Base-by-base conservation (phyloP, 768 basidiomycete genomes). In the Strobilomyces echinocephalus region DNA sequence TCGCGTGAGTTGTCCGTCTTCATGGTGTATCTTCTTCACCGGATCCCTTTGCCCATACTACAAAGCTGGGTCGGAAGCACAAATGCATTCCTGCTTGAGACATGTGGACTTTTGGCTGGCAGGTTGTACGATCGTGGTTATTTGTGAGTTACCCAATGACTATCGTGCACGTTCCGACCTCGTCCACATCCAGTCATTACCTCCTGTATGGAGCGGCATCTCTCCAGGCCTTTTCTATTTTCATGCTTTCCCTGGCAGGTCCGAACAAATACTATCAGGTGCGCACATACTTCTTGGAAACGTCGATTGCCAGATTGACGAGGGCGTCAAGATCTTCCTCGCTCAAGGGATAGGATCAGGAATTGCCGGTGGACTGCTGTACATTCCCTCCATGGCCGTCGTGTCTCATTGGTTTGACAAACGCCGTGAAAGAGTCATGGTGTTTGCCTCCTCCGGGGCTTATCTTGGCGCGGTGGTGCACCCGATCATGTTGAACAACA, bases 401-500 rank as follows among this genome's bases (percentile, higher is more conserved):
- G 65, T 79, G 5, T 75, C 77, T 10, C 82, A 84, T 55, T 77
- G 79, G 60, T 85, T 83, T 64, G 67, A 74, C 30, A 68, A 63
- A 21, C 72, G 73, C 26, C 73, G 77, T 12, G 74, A 76, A 6
- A 63, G 82, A 35, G 81, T 79, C 0, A 79, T 82, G 55, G 79
- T 82, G 14, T 68, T 85, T 40, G 79, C 74, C 34, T 79, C 79
- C 14, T 78, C 80, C n/a, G 78, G 77, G 21, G 76, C 82, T n/a
- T 81, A 78, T 16, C 62, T 83, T 15, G 85, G 85, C 2, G 83
- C 81, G 12, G 73, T 80, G 21, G 60, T 86, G 10, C 82, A 84
- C 53, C 81, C 83, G 3, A 82, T 85, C 59, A 76, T 85, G 72
- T 70, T 88, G 20, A 86, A 87, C 61, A 72, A 76, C 36, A 69